Percentiles rank a stretch among this genome's conserved stretches.
Conservation (phyloP, 2,329 filamentous ascomycete species). For the Phialophora tarda region DNA sequence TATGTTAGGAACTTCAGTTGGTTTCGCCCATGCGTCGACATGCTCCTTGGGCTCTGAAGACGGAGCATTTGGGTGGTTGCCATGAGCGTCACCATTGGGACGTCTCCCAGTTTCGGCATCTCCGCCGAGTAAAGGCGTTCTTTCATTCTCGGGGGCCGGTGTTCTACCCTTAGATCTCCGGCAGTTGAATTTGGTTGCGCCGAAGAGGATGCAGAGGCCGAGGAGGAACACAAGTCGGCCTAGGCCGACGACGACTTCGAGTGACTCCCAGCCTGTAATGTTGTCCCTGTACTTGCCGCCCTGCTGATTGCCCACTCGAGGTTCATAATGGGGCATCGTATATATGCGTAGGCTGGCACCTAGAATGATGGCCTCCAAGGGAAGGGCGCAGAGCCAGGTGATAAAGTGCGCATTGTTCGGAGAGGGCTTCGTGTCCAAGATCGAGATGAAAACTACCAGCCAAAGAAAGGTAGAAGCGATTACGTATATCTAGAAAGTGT, state of each 20-base stretch:
- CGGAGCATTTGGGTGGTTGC: conserved; percentile 38
- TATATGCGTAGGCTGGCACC: conserved; percentile 72
- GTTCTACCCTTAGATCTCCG: conserved; percentile 45
- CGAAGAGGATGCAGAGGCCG: conserved; percentile 66
- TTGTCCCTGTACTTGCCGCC: conserved; percentile 50
- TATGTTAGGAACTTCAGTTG: conserved; percentile 80
- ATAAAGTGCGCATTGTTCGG: conserved; percentile 80
- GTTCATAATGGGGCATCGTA: conserved; percentile 69
- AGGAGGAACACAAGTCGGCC: conserved; percentile 71
- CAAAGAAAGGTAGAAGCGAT: conserved; percentile 86
- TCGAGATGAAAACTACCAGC: conserved; percentile 80
- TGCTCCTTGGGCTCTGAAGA: conserved; percentile 42
- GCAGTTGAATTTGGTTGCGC: conserved; percentile 56
- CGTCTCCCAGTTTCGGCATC: conserved; percentile 47
- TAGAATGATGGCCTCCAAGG: conserved; percentile 75
- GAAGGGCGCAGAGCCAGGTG: conserved; percentile 76
- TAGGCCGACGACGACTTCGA: conserved; percentile 62
- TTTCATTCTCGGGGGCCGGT: conserved; percentile 48
- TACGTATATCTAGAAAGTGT: conserved; percentile 72
- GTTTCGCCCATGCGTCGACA: conserved; percentile 75
- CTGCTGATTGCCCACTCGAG: conserved; percentile 56
- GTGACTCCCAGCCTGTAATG: conserved; percentile 51
- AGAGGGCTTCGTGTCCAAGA: conserved; percentile 81
- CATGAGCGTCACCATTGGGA: conserved; percentile 56
- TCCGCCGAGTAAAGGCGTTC: conserved; percentile 51